Percentiles rank a stretch among this genome's conserved stretches.
These are phyloP conservation scores for Cyclotella choctawhatcheeana DNA, from an alignment of 108 stramenopile species.

Conservation along the genomic window DNA sequence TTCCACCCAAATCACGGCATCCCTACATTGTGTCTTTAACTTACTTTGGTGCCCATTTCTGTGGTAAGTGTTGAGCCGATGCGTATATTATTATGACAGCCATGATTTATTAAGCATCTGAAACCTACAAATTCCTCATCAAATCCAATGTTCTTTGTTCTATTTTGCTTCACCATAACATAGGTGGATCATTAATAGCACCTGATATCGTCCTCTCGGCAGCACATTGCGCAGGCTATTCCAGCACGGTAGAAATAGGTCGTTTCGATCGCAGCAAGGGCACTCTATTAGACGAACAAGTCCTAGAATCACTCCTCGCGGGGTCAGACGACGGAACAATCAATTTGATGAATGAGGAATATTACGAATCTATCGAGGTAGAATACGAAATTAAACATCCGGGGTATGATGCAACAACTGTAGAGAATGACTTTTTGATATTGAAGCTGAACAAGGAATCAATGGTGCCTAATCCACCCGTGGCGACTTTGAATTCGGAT, in stretches of 20 bases:
- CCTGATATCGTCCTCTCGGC: conserved; percentile 74
- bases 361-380: conserved; percentile 44
- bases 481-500: conserved; percentile 55
- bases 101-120: not conserved
- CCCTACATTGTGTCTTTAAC: conserved; percentile 39
- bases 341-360: not conserved
- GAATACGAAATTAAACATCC: conserved; percentile 60
- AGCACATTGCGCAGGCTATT: conserved; percentile 62
- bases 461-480: conserved; percentile 1
- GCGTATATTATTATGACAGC: not conserved
- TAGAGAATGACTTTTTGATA: conserved; percentile 60
- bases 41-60: conserved; percentile 36
- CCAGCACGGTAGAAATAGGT: conserved; percentile 51
- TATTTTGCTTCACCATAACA: too few relatives aligned
- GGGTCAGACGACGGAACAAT: not conserved
- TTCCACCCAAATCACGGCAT: conserved; percentile 9
- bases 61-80: conserved; percentile 4
- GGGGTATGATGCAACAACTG: conserved; percentile 27
- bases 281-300: conserved; percentile 10
- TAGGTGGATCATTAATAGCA: conserved; percentile 43
- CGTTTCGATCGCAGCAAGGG: conserved; percentile 38
- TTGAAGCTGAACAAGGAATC: conserved; percentile 44
- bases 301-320: not conserved
- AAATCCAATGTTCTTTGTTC: too few relatives aligned
- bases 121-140: not conserved